Evolutionary conservation across 2,329 filamentous ascomycete species (phyloP), one percentile per base, ranked within the genome.

Genomic region (Aureobasidium melanogenum): DNA sequence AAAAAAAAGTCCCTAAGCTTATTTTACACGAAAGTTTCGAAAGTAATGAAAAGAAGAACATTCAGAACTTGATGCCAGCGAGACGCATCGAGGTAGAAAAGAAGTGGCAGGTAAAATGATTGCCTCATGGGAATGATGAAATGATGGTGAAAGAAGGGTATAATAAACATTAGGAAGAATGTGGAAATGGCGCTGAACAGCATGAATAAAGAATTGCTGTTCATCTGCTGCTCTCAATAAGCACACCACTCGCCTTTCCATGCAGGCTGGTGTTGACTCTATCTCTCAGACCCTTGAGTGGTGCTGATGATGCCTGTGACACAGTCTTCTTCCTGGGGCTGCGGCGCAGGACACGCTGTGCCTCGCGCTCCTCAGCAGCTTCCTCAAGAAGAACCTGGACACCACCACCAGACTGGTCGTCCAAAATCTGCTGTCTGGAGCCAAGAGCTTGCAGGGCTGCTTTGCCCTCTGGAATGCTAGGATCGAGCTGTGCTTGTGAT

Each of bases 191-290:
- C 34, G 34, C 39, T 32, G 17, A 43, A 44, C 44, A 24, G 17
- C 38, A 38, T 2, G 36, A 34, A 4, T 24, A 44, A 36, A 24
- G 9, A 32, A 22, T 30, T 36, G 44, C 15, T 32, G 19, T 51
- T 65, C 54, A 76, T 64, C 73, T 71, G 52, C 69, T 71, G 64
- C 74, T 77, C 64, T 79, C 76, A 44, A 78, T 71, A 41, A 79
- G 68, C 56, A 79, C 75, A 57, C 76, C 77, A 14, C 74, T 76
- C 32, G 74, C 73, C 63, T 74, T 73, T 36, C 77, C 77, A 44
- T 79, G 77, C 24, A 79, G 66, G 57, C 75, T 77, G 63, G 76
- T 60, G 22, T 63, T 63, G 54, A 65, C 61, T 39, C 63, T 59
- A 28, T 61, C 62, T 19, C 63, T 46, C 30, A 65, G 24, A 32